phyloP scores from a whole-genome alignment of 2,329 filamentous ascomycete genomes.

The Paracorniculantispora psalliotae region DNA sequence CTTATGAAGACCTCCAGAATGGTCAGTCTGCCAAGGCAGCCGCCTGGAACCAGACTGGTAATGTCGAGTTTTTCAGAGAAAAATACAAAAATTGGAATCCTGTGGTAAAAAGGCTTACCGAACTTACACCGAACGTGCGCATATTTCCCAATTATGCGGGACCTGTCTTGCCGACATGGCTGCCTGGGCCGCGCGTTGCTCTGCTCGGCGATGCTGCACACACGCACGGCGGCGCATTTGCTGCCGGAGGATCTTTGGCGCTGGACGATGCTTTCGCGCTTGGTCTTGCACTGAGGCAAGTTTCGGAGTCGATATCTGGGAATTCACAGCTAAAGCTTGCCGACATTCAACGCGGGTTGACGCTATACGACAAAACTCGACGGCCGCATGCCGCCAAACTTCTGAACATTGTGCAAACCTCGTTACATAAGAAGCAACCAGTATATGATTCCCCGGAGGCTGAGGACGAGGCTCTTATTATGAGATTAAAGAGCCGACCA shows the following conservation, averaged over 20 bases:
- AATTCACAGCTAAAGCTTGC: neutral
- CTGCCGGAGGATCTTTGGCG: slow-evolving; percentile 33
- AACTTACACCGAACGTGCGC: slow-evolving; percentile 34
- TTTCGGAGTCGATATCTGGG: neutral
- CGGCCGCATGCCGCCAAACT: slow-evolving; percentile 15
- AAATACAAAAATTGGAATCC: slow-evolving; percentile 38
- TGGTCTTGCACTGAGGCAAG: neutral
- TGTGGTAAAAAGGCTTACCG: slow-evolving; percentile 31
- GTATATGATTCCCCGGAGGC: neutral
- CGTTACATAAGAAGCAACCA: neutral
- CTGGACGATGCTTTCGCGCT: slow-evolving; percentile 28
- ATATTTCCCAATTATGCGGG: slow-evolving; percentile 39
- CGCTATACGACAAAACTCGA: slow-evolving; percentile 15
- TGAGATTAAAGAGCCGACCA: slow-evolving; percentile 13
- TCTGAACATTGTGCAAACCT: slow-evolving; percentile 11
- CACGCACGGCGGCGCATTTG: slow-evolving; percentile 35
- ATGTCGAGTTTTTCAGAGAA: slow-evolving; percentile 29
- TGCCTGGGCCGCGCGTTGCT: slow-evolving; percentile 24
- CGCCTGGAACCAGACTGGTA: slow-evolving; percentile 33
- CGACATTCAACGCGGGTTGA: neutral
- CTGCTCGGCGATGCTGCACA: slow-evolving; percentile 35
- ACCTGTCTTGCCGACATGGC: slow-evolving; percentile 33
- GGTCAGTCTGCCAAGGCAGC: slow-evolving; percentile 25
- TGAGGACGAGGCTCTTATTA: slow-evolving; percentile 11
- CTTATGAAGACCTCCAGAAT: slow-evolving; percentile 31